Evolutionary conservation across 2,329 filamentous ascomycete genomes (phyloP).

Genomic region (Aspergillus sp.): DNA sequence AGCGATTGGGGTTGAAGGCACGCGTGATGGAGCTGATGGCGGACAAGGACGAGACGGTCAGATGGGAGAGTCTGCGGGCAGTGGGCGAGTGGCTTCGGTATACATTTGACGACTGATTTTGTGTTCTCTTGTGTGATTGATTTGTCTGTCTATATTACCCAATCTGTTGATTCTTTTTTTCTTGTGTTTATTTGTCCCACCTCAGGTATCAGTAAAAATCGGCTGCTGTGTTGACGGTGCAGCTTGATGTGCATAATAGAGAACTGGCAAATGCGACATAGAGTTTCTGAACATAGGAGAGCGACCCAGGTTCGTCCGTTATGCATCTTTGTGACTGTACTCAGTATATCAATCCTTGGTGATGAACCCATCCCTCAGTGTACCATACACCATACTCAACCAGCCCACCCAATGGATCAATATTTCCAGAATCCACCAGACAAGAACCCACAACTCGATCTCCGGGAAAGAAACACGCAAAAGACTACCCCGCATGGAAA

Average conservation of each 20-base stretch:
- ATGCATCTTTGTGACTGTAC: too few species aligned
- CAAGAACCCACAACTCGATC: neutral
- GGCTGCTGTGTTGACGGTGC: too few species aligned
- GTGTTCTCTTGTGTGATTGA: slow-evolving; percentile 13
- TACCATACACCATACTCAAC: too few species aligned
- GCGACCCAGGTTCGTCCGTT: too few species aligned
- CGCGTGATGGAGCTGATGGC: slow-evolving; percentile 93
- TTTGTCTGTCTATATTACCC: slow-evolving; percentile 22
- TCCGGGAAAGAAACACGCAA: too few species aligned
- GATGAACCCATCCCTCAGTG: too few species aligned
- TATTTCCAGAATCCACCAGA: too few species aligned
- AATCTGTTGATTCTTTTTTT: slow-evolving; percentile 14
- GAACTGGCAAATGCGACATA: too few species aligned
- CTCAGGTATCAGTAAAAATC: neutral
- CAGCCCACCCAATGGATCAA: too few species aligned
- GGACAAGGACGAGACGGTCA: slow-evolving; percentile 80
- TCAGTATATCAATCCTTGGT: too few species aligned
- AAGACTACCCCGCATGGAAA: neutral
- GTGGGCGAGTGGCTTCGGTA: slow-evolving; percentile 76
- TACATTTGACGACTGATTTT: slow-evolving; percentile 55
- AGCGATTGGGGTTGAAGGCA: slow-evolving; percentile 80
- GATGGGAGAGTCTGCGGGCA: slow-evolving; percentile 89
- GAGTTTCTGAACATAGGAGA: too few species aligned
- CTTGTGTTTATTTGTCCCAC: slow-evolving; percentile 5
- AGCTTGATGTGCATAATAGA: too few species aligned